phyloP scores from a whole-genome alignment of 495 filamentous ascomycete species.

The Penicillium steckii region DNA sequence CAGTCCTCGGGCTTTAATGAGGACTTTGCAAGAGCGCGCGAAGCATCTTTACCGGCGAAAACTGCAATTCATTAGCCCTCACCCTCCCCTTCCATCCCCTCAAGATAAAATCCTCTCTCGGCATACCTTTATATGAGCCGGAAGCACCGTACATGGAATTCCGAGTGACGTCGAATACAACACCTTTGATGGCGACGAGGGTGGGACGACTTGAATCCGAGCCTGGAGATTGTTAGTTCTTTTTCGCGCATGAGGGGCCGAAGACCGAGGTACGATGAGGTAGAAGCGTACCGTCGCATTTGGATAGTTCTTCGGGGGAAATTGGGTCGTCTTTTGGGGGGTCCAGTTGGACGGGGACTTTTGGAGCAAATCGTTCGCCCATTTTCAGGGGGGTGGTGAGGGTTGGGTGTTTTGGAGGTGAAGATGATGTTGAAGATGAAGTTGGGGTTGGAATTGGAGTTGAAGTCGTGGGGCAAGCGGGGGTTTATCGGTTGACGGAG shows the following conservation, averaged over 20 bases:
- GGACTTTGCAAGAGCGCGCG: conserved; percentile 80
- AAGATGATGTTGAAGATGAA: conserved; percentile 6
- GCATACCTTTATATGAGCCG: conserved; percentile 35
- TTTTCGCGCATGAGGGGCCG: too few relatives aligned
- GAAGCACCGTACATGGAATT: conserved; percentile 83
- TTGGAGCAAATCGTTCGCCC: conserved; percentile 74
- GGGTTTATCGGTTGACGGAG: too few relatives aligned
- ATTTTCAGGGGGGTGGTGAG: conserved; percentile 23
- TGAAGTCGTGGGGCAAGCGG: conserved; percentile 14
- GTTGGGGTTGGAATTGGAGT: too few relatives aligned
- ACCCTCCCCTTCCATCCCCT: neutral
- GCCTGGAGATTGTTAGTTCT: conserved; percentile 32
- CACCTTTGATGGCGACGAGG: conserved; percentile 94
- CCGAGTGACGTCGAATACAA: conserved; percentile 87
- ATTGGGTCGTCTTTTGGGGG: conserved; percentile 90
- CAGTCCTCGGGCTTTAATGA: conserved; percentile 87
- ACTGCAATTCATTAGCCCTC: conserved; percentile 52
- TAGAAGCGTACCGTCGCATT: conserved; percentile 68
- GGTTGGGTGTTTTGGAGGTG: conserved; percentile 1
- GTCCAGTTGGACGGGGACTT: conserved; percentile 73
- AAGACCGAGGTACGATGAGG: too few relatives aligned
- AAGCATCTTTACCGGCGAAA: conserved; percentile 93
- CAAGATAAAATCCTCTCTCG: neutral
- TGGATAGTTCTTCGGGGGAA: conserved; percentile 66
- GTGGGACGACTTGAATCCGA: conserved; percentile 66